Conservation (phyloP, 75 land plant genomes). For the Cupressus sempervirens region DNA sequence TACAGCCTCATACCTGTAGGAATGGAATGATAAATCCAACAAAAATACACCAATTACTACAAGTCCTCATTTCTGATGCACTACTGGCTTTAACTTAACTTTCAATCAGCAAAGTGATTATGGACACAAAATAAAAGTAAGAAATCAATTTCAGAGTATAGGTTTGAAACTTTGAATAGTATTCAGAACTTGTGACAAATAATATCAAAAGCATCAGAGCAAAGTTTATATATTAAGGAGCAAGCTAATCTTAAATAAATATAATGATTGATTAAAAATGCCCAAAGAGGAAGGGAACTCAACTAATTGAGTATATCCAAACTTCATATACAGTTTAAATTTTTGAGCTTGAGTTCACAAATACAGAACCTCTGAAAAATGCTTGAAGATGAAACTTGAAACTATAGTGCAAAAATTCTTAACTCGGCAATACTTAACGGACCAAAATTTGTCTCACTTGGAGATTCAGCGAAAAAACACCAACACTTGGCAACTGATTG, state of each 20-base stretch:
- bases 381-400: not conserved
- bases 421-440: too few relatives aligned
- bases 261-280: not conserved
- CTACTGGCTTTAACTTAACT: not conserved
- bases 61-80: not conserved
- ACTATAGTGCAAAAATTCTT: too few relatives aligned
- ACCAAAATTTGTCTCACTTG: too few relatives aligned
- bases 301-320: not conserved
- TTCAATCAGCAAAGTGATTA: not conserved
- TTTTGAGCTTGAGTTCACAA: not conserved
- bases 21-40: not conserved
- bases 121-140: not conserved
- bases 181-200: not conserved
- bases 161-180: not conserved
- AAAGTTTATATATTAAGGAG: not conserved
- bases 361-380: not conserved
- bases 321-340: not conserved
- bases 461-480: too few relatives aligned
- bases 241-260: not conserved
- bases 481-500: too few relatives aligned
- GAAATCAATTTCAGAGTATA: not conserved
- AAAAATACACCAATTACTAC: not conserved
- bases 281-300: too few relatives aligned
- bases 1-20: conserved; percentile 81
- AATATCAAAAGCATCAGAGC: not conserved